Base-by-base conservation (phyloP, 768 basidiomycete genomes). In the Phylloporus rhodoxanthus region DNA sequence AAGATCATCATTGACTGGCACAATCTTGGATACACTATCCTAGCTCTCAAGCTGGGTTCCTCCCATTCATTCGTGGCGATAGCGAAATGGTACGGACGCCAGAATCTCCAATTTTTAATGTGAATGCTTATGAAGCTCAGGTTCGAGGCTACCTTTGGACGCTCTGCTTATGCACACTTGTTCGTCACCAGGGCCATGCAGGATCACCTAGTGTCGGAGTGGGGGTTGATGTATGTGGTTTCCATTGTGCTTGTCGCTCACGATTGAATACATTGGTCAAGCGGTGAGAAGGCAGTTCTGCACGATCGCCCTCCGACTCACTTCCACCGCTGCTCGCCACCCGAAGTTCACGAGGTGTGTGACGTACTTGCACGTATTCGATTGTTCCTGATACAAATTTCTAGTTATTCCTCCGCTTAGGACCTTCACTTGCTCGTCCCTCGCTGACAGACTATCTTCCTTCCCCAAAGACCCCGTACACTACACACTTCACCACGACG, bases 1-100 rank as follows among this genome's bases (percentile, higher is more conserved):
- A 91, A 88, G 59, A 73, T 99, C 56, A 88, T 99, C 52, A 93
- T 99, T 47, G 96, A 99, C 70, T 99, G 96, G 96, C 96, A 99
- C 65, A 99, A 99, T 66, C 79, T 95, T 21, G 96, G 96, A 15
- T 93, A 91, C 65, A 95, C 84, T 55, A 92, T 98, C 40, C 79
- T 99, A 42, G 87, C 86, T 1, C 68, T 99, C 55, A 85, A 82
- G 58, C 70, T 93, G n/a, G 88, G 91, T 0, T 51, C 72, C 1
- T 63, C 67, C 0, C 88, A 92, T 63, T 65, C 74, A 0, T 75
- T 94, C 53, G 91, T 95, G 34, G 76, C 67, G 55, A 62, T 95
- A 19, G 86, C 91, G 0, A 81, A 79, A 69, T 77, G 78, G 95
- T 95, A 56, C n/a, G 68, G 17, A 21, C 29, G 5, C 28, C 6